Conservation (phyloP, 1,284 basidiomycete genomes). For the Vanrija pseudolonga region DNA sequence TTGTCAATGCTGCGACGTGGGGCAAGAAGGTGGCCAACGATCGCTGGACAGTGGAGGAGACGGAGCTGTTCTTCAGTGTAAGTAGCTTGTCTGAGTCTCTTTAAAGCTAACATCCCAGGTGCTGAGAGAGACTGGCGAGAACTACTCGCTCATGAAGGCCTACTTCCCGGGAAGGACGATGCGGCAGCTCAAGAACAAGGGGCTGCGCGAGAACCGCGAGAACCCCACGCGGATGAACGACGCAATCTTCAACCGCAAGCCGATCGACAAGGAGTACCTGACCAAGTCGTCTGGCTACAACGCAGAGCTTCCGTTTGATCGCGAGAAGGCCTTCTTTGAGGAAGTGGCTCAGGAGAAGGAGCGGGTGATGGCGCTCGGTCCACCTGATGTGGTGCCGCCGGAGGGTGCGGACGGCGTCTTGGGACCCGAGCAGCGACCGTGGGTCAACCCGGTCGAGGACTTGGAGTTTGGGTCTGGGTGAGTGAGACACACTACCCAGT, state of each 20-base stretch:
- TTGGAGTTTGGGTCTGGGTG: not conserved
- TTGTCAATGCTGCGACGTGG: constrained; percentile 33
- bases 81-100: constrained; percentile 5
- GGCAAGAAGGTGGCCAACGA: constrained; percentile 23
- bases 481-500: no score
- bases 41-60: constrained; percentile 32
- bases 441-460: not conserved
- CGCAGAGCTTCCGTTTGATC: constrained; percentile 22
- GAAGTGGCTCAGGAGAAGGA: constrained; percentile 29
- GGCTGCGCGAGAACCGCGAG: constrained; percentile 28
- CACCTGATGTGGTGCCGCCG: no score
- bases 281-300: constrained; percentile 37
- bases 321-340: constrained; percentile 28
- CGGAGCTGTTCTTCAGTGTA: constrained; percentile 35
- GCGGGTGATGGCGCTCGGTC: not conserved
- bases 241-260: constrained; percentile 33
- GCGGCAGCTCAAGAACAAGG: constrained; percentile 38
- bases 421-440: no score
- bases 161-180: constrained; percentile 39
- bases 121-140: constrained; percentile 40
- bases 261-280: constrained; percentile 34
- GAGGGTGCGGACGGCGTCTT: no score
- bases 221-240: constrained; percentile 37
- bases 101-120: constrained; percentile 25
- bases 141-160: constrained; percentile 40